Percentiles rank a stretch among this genome's conserved stretches.
These are phyloP conservation scores for Verticillium klebahnii DNA, from an alignment of 2,329 filamentous ascomycete genomes.

Conservation along the genomic window DNA sequence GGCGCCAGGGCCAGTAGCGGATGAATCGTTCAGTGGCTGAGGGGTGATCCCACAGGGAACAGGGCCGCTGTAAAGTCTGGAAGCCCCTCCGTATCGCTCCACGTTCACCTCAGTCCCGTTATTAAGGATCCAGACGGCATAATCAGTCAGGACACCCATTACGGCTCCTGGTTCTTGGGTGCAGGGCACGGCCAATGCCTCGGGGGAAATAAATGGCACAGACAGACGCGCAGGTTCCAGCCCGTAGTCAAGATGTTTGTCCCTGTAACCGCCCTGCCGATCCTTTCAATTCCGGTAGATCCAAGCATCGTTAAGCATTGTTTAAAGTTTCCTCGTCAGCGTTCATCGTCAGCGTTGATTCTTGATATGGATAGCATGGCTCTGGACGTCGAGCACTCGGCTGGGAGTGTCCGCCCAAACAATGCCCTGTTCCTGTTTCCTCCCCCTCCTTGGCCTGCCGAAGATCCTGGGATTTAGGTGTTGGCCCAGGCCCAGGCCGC, in stretches of 20 bases:
- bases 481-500: neutral
- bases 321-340: neutral
- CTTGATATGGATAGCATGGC: neutral
- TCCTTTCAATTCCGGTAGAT: neutral
- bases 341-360: neutral
- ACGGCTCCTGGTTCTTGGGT: neutral
- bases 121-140: neutral
- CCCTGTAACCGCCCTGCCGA: neutral
- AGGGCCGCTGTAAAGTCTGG: neutral
- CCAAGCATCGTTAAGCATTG: neutral
- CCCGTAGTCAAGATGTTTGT: neutral
- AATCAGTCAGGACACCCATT: neutral
- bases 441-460: neutral
- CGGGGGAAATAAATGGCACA: neutral
- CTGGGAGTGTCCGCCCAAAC: neutral
- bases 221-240: neutral
- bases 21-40: neutral
- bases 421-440: neutral
- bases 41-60: neutral
- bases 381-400: neutral
- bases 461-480: neutral
- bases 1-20: constrained; percentile 10
- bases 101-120: neutral
- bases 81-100: neutral
- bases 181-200: neutral